Evolutionary conservation across 352 stramenopile genomes (phyloP), one percentile per base, ranked within the genome.

Genomic region (Globisporangium okanoganense): DNA sequence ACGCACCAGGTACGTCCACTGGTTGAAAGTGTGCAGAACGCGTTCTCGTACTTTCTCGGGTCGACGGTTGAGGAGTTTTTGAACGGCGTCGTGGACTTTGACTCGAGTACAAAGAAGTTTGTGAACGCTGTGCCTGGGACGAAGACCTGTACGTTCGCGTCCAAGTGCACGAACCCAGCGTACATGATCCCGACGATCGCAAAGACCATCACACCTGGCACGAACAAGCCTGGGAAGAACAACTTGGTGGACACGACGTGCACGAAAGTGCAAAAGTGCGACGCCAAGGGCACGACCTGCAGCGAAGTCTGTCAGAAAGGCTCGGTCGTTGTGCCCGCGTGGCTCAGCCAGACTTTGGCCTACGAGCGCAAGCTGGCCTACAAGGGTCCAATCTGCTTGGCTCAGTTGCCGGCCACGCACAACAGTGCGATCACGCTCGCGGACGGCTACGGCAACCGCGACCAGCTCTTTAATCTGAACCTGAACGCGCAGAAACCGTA

Each of bases 391-490:
- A 72, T 94, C 27, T 95, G 87, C 66, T 78, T 74, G 47, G 76
- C 83, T 38, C 75, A 88, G 36, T 65, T 93, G 9, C 72, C 76
- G 0, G 87, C 65, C 2, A 87, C 82, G 9, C 87, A 95, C 69
- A 95, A 95, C 65, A 88, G 75, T 31, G 84, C 71, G 13, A 94
- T 83, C 31, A 89, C 79, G 31, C 55, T 78, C n/a, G 79, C 80
- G 0, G 71, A 78, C 55, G 85, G 82, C 18, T 92, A 88, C 54
- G 82, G 81, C 44, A 83, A 89, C 56, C 79, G 85, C 61, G 82
- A 92, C 63, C 85, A 94, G 62, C 70, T 94, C 10, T 77, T 86
- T 38, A 82, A 90, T 61, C 73, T 69, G 12, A 68, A 78, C 33
- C 60, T 92, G 18, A 73, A 78, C 50, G 71, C 69, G 56, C 82